These are phyloP conservation scores for Bipolaris zeicola DNA, from an alignment of 2,329 filamentous ascomycete genomes.

Conservation along the genomic window DNA sequence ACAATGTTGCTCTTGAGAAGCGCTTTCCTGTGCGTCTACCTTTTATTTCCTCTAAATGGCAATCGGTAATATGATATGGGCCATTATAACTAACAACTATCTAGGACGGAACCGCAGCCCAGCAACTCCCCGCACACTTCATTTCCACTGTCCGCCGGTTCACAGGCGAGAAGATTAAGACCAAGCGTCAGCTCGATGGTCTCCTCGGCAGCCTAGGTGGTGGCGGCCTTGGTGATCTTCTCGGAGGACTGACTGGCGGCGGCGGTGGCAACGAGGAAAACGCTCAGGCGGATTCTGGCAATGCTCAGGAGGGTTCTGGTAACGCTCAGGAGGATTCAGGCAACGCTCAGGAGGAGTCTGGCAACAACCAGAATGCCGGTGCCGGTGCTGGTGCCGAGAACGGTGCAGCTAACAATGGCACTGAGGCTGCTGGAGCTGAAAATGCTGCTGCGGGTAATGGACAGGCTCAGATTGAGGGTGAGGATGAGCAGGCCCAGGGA, in stretches of 20 bases:
- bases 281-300: neutral
- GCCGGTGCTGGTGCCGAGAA: neutral
- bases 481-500: neutral
- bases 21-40: constrained; percentile 32
- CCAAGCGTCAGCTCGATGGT: constrained; percentile 37
- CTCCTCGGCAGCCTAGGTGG: constrained; percentile 24
- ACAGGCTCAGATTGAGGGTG: neutral
- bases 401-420: constrained; percentile 9
- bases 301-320: constrained; percentile 6
- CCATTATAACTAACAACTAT: neutral
- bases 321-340: neutral
- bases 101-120: constrained; percentile 23
- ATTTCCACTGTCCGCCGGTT: constrained; percentile 28
- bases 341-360: neutral
- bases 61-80: no score
- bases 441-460: neutral
- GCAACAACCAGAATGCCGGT: neutral
- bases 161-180: constrained; percentile 26
- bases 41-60: neutral
- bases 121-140: constrained; percentile 34
- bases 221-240: constrained; percentile 8
- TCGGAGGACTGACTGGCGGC: constrained; percentile 7
- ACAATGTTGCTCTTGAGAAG: constrained; percentile 20
- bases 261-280: neutral
- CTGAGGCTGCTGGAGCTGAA: constrained; percentile 1